Evolutionary conservation across 2,329 filamentous ascomycete species (phyloP).

Genomic region (Pseudonectria foliicola): DNA sequence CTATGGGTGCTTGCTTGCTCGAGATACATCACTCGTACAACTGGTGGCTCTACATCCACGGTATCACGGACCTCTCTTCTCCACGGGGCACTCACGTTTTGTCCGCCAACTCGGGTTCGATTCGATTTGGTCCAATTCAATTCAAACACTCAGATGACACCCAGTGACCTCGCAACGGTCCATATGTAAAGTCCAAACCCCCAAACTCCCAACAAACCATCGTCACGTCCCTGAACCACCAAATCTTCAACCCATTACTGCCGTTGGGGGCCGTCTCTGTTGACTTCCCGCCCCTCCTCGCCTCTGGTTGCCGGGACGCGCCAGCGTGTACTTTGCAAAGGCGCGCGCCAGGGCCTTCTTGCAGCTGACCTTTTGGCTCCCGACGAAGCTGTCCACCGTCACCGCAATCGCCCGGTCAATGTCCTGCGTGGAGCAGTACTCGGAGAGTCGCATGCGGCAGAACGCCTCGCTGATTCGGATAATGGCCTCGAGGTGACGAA

Average conservation of each 20-base stretch:
- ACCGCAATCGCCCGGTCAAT: slow-evolving; percentile 97
- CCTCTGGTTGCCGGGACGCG: slow-evolving; percentile 36
- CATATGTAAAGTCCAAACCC: too few relatives aligned
- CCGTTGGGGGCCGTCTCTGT: slow-evolving; percentile 18
- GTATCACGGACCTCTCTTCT: too few relatives aligned
- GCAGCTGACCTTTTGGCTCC: slow-evolving; percentile 92
- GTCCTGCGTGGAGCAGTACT: slow-evolving; percentile 83
- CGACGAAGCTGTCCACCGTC: slow-evolving; percentile 92
- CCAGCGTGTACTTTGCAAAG: slow-evolving; percentile 86
- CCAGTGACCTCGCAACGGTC: too few relatives aligned
- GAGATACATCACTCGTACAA: too few relatives aligned
- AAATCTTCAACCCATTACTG: not conserved
- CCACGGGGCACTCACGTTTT: too few relatives aligned
- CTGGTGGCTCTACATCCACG: too few relatives aligned
- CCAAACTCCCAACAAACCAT: too few relatives aligned
- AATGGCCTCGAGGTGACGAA: slow-evolving; percentile 95
- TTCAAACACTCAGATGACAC: too few relatives aligned
- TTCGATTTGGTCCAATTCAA: too few relatives aligned
- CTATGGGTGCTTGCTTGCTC: too few relatives aligned
- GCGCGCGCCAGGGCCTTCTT: slow-evolving; percentile 92
- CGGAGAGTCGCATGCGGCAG: slow-evolving; percentile 95
- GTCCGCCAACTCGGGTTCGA: too few relatives aligned
- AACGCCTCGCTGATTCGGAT: slow-evolving; percentile 93
- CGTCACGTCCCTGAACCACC: not conserved
- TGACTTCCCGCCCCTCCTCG: slow-evolving; percentile 16